Base-by-base conservation (phyloP, 2,329 filamentous ascomycete species). In the Neopestalotiopsis sp. region DNA sequence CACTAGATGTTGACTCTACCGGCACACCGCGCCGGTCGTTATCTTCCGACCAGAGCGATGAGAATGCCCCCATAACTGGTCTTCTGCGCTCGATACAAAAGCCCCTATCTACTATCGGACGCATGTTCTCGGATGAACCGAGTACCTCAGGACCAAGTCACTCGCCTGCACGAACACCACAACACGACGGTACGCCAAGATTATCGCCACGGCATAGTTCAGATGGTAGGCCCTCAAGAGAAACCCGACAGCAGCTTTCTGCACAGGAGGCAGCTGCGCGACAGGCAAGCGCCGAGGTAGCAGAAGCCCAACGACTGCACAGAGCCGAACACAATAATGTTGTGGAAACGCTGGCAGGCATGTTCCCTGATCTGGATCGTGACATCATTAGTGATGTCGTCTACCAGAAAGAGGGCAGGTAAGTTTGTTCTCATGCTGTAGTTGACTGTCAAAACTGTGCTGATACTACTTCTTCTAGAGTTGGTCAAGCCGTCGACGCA, bases 351-450 rank as follows among this genome's bases (percentile, higher is more conserved):
- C 83, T 99, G 68, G 91, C 94, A 62, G 92, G 94, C 74, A 99
- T 99, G 96, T 99, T 99, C 79, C 96, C 96, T 0, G 94, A 97
- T 77, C 84, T 99, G 65, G 96, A 99, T 79, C 90, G 90, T 75
- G 97, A 99, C 63, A 88, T 99, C 49, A 98, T 99, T 77, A 95
- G 95, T 75, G 96, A 99, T 82, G 96, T 99, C 56, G 96, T 99
- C 32, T 91, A 95, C 79, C 90, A 97, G 83, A 98, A 99, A 82
- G 92, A 98, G 81, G 97, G 96, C 78, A 90, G 94, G 94, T 95
- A 80, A 83, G 92, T 88, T 24, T 38, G 67, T 62, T 52, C 67
- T 45, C 45, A 62, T 52, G 58, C 68, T 32, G 42, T 32, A 34
- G 61, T 62, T 67, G 45, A 28, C 63, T 45, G 38, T 67, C 58